Base-by-base conservation (phyloP, 371 early-diverging fungal species). In the Haplosporangium sp. region DNA sequence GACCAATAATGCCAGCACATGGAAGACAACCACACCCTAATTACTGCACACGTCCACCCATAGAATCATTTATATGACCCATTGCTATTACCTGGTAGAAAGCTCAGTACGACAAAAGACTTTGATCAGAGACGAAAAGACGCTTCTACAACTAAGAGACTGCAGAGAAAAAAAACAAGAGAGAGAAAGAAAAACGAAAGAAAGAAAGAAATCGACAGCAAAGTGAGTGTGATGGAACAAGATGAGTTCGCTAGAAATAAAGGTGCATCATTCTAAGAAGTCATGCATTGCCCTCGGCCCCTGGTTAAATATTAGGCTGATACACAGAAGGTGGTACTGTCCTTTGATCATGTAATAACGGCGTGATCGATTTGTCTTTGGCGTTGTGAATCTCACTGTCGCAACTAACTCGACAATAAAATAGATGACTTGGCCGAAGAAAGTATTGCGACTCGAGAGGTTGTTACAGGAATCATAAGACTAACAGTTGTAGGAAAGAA, bases 311-410 rank as follows among this genome's bases (percentile, higher is more conserved):
- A 57, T 57, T 37, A 57, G 58, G 58, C 27, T 59, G 59, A 15
- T 8, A 13, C n/a, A 39, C 15, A 58, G 27, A 39, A 11, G 35
- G 4, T 15, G 15, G n/a, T 15, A 35, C 37, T 11, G 4, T n/a
- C 38, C 7, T 37, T 63, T 1, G 39, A 53, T 64, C 64, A 64
- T 64, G 64, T 40, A 8, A 64, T 27, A 20, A 15, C 63, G 53
- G 39, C 52, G 64, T 64, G 64, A 64, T 64, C 55, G 47, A 4
- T n/a, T 17, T 4, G 50, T n/a, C 50, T 50, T n/a, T n/a, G 50
- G 19, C 50, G 50, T 4, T 5, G n/a, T 50, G 50, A n/a, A n/a
- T 15, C n/a, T n/a, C 50, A 50, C 15, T 50, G n/a, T 50, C 50
- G 50, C 50, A 50, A 50, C 44, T 11, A 42, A 27, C 27, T 42